Conservation (phyloP, 2,329 filamentous ascomycete genomes). For the Aphanoascus verrucosus region DNA sequence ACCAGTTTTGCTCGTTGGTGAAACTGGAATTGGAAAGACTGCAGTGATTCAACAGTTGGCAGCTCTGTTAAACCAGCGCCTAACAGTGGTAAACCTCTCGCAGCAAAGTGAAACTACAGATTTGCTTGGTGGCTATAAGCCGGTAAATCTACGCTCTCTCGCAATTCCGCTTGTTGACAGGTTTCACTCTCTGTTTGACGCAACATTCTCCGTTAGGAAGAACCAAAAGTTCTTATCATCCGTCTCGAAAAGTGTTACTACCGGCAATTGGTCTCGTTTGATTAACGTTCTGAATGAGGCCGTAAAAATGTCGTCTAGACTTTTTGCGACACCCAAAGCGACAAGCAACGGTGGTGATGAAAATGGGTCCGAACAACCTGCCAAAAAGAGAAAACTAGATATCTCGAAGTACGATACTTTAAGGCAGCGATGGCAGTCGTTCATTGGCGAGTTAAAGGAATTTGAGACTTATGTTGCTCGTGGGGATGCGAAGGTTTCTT, state of each 20-base stretch:
- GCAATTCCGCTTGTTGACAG: slow-evolving; percentile 86
- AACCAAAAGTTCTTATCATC: slow-evolving; percentile 79
- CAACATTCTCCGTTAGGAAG: slow-evolving; percentile 77
- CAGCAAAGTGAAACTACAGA: slow-evolving; percentile 98
- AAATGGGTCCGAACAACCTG: slow-evolving; percentile 47
- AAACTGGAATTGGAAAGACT: slow-evolving; percentile 97
- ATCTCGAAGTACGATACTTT: slow-evolving; percentile 43
- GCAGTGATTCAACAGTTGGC: slow-evolving; percentile 91
- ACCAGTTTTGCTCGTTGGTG: slow-evolving; percentile 86
- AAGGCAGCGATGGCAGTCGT: slow-evolving; percentile 67
- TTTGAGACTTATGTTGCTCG: slow-evolving; percentile 66
- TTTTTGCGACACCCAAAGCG: slow-evolving; percentile 47
- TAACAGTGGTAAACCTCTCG: slow-evolving; percentile 89
- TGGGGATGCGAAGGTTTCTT: slow-evolving; percentile 72
- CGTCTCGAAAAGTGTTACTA: slow-evolving; percentile 66
- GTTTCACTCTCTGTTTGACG: slow-evolving; percentile 78
- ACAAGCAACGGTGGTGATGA: slow-evolving; percentile 33
- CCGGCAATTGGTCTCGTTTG: slow-evolving; percentile 76
- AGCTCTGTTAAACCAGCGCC: slow-evolving; percentile 67
- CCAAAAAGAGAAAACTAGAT: slow-evolving; percentile 61
- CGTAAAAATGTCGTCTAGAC: slow-evolving; percentile 70
- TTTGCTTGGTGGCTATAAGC: slow-evolving; percentile 89
- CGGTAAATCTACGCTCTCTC: slow-evolving; percentile 77
- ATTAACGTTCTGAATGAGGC: slow-evolving; percentile 82
- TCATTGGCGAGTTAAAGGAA: slow-evolving; percentile 61